Evolutionary conservation across 306 rosid genomes (phyloP).

Genomic region (Bauhinia variegata): DNA sequence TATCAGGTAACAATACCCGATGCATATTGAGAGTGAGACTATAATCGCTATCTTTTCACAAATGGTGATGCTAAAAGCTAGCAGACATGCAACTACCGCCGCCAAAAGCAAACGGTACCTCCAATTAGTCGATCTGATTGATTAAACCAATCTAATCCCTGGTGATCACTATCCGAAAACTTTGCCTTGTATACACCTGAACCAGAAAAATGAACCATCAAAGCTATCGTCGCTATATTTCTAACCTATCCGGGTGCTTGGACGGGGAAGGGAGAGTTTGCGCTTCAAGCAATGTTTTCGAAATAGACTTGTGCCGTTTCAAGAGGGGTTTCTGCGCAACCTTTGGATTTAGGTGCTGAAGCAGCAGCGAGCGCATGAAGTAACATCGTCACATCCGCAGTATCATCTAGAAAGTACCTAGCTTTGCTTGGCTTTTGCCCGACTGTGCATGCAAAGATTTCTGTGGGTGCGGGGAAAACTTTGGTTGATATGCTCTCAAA

Average conservation of each 20-base stretch:
- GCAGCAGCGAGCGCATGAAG: conserved; percentile 57
- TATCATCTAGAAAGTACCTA: conserved; percentile 71
- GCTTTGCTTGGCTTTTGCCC: conserved; percentile 93
- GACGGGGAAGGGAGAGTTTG: background rate
- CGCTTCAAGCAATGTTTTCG: conserved; percentile 44
- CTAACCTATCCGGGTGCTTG: conserved; percentile 31
- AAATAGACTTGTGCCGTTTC: conserved; percentile 32
- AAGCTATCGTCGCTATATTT: conserved; percentile 26
- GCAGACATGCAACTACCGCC: conserved; percentile 25
- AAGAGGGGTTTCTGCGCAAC: conserved; percentile 34
- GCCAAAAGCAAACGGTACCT: background rate
- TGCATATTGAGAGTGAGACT: background rate
- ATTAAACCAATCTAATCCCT: conserved; percentile 28
- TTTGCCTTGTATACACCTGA: background rate
- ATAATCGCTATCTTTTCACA: conserved; percentile 29
- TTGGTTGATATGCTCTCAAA: conserved; percentile 69
- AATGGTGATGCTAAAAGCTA: conserved; percentile 18
- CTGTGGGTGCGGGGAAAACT: conserved; percentile 43
- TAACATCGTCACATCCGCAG: conserved; percentile 55
- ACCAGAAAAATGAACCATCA: conserved; percentile 6
- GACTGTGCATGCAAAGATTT: conserved; percentile 82
- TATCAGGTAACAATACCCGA: too few species aligned
- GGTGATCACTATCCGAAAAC: conserved; percentile 30
- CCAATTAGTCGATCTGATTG: background rate
- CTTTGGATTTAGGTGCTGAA: conserved; percentile 41